Conservation (phyloP, 768 basidiomycete species). For the Phaeotremella skinneri region DNA sequence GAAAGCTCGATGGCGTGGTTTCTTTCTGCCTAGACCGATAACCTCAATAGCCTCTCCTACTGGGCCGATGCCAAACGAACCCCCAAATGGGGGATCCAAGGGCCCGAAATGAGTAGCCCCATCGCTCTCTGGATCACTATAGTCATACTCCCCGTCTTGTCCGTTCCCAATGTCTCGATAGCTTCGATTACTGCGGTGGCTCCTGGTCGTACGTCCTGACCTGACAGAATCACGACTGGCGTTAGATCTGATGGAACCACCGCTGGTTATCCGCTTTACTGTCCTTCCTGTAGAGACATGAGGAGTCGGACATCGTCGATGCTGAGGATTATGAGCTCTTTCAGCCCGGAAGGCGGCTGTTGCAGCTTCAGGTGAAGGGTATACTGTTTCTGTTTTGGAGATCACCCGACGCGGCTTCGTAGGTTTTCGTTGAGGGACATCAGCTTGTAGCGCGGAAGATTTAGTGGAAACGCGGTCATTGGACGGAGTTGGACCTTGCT, state of each 20-base stretch:
- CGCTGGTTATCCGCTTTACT: conserved; percentile 6
- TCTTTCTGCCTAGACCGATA: conserved; percentile 40
- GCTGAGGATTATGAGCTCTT: conserved; percentile 18
- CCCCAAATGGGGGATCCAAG: conserved; percentile 35
- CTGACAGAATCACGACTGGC: conserved; percentile 31
- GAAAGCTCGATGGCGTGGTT: conserved; percentile 39
- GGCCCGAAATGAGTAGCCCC: conserved; percentile 8
- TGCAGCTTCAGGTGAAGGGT: conserved; percentile 33
- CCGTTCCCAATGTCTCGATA: conserved; percentile 1
- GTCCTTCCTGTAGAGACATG: conserved; percentile 17
- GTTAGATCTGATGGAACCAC: conserved; percentile 23
- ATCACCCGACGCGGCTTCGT: background rate
- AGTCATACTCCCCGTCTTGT: conserved; percentile 4
- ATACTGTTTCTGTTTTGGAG: conserved; percentile 26
- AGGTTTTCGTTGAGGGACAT: background rate
- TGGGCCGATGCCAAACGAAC: conserved; percentile 28
- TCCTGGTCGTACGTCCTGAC: conserved; percentile 1
- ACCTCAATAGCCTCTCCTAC: conserved; percentile 44
- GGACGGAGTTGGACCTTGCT: background rate
- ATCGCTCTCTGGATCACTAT: conserved; percentile 6
- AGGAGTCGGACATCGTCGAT: conserved; percentile 38
- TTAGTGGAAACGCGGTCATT: background rate
- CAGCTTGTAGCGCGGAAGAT: no score
- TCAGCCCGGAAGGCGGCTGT: conserved; percentile 31
- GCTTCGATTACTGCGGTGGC: conserved; percentile 2